Evolutionary conservation across 2,329 filamentous ascomycete species (phyloP).

Genomic region (Parafenestella ontariensis): DNA sequence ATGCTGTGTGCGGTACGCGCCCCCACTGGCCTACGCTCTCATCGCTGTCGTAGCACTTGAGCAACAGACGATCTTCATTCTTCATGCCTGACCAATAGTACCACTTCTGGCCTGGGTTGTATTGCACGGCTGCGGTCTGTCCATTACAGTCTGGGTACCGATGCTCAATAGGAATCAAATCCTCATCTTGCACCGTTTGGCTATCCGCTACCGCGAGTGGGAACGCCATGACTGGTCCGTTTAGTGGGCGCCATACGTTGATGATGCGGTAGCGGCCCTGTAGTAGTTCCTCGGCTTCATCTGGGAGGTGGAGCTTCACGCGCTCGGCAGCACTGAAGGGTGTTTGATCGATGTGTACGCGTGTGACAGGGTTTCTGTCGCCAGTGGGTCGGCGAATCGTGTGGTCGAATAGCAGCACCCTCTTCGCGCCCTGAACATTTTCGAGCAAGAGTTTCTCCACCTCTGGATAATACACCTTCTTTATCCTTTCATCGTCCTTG

Average conservation of each 20-base stretch:
- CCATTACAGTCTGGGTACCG: constrained; percentile 74
- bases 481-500: constrained; percentile 72
- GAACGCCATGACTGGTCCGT: constrained; percentile 62
- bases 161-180: constrained; percentile 76
- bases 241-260: constrained; percentile 80
- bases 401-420: constrained; percentile 83
- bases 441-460: constrained; percentile 74
- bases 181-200: constrained; percentile 62
- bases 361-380: constrained; percentile 70
- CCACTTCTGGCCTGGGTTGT: constrained; percentile 72
- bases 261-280: constrained; percentile 78
- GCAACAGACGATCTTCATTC: constrained; percentile 72
- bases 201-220: constrained; percentile 67
- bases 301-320: constrained; percentile 70
- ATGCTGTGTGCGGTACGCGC: constrained; percentile 62
- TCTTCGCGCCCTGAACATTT: constrained; percentile 69
- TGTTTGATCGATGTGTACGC: constrained; percentile 87
- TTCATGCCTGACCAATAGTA: constrained; percentile 82
- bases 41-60: constrained; percentile 80
- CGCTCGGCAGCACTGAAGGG: constrained; percentile 68
- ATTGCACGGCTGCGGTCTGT: constrained; percentile 74
- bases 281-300: constrained; percentile 72
- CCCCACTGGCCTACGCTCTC: constrained; percentile 50
- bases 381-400: constrained; percentile 77
- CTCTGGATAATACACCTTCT: constrained; percentile 81